These are phyloP conservation scores for Populus trichocarpa DNA, from an alignment of 441 rosid genomes.

Conservation along the genomic window DNA sequence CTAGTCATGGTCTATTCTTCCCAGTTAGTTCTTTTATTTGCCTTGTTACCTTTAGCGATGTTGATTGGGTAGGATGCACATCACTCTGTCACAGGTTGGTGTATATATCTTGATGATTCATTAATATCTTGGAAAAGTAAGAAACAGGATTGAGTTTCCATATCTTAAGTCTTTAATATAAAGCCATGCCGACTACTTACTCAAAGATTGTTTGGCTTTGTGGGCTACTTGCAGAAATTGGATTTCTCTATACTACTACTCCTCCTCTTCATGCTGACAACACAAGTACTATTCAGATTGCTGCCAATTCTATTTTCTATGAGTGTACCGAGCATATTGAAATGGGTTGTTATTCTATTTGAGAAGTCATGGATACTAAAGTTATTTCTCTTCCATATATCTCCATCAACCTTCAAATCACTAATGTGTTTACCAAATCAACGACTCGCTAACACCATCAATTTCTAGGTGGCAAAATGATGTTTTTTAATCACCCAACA, in stretches of 20 bases:
- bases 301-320: neutral
- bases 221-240: neutral
- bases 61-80: neutral
- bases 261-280: constrained; percentile 1
- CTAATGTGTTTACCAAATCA: neutral
- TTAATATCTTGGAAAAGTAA: neutral
- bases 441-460: neutral
- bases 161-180: neutral
- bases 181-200: neutral
- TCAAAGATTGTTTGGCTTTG: neutral
- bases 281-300: neutral
- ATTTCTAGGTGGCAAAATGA: neutral
- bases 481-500: neutral
- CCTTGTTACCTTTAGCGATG: neutral
- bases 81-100: neutral
- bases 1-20: neutral
- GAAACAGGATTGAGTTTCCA: neutral
- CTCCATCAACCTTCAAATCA: neutral
- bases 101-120: neutral
- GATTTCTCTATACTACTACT: neutral
- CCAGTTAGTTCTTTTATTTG: neutral
- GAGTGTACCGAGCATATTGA: constrained; percentile 1
- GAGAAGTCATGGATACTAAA: neutral
- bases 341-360: neutral
- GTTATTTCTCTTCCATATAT: neutral